Evolutionary conservation across 371 early-diverging fungal species (phyloP), one percentile per base, ranked within the genome.

Genomic region (Lichtheimia ornata): DNA sequence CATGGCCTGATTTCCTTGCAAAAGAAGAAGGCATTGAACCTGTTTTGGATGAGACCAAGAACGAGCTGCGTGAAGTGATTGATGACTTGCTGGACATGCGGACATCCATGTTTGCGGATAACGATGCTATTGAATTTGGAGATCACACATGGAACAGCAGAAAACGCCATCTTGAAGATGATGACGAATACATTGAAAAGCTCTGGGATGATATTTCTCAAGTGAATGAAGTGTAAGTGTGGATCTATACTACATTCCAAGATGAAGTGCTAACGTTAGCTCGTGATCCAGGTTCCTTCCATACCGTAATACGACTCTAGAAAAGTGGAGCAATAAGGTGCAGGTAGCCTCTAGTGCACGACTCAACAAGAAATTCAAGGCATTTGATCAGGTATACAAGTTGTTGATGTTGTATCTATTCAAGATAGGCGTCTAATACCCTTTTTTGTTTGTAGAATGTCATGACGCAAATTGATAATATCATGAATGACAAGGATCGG

Each of bases 251-350:
- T 1, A 35, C 18, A 4, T 11, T 6, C n/a, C 0, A 53, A 20
- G 15, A 14, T 5, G 15, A n/a, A 41, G 22, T 3, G 18, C 6
- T 12, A 15, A 17, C 15, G 40, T 17, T 50, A 3, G 20, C 13
- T 13, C 14, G 30, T 11, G 71, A 44, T 14, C 4, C 53, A 81
- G 82, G 5, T 92, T 92, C 64, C 67, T 76, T 13, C 82, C 89
- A 2, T 97, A 81, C 79, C 91, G 94, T 25, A 84, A 94, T 67
- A 78, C 82, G 55, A 93, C 94, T 2, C 77, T 97, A 50, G 95
- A 95, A 47, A 96, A 95, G 67, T 97, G 98, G 98, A 88, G 88
- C 66, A 87, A 85, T 73, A 94, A 94, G 71, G 91, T 95, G 5
- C 91, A 92, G 63, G 79, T 86, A 2, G 86, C 94, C 4, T 80